Conservation (phyloP, 345 rosid species). For the Lepidium sativum region DNA sequence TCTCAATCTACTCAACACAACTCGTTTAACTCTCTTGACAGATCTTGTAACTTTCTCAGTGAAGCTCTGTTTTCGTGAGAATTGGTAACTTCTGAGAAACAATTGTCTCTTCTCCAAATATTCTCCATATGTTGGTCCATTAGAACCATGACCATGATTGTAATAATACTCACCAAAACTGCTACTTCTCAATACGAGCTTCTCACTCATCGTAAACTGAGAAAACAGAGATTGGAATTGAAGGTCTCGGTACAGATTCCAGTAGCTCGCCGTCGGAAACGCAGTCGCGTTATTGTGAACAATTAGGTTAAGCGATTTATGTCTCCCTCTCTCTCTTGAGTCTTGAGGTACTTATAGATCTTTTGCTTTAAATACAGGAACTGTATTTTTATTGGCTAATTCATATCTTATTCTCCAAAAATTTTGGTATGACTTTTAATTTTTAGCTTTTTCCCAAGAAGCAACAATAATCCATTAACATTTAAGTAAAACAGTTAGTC, state of each 20-base stretch:
- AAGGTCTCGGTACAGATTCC: not conserved
- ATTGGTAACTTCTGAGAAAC: conserved; percentile 72
- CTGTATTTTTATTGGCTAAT: not conserved
- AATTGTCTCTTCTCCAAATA: conserved; percentile 70
- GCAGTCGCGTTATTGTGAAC: not conserved
- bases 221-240: not conserved
- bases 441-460: conserved; percentile 10
- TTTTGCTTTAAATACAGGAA: not conserved
- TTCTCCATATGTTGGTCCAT: conserved; percentile 11
- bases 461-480: conserved; percentile 6
- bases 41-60: conserved; percentile 36
- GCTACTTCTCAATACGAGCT: not conserved
- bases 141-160: not conserved
- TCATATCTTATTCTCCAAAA: not conserved
- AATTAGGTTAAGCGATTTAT: not conserved
- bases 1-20: conserved; percentile 36
- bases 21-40: conserved; percentile 34
- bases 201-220: conserved; percentile 18
- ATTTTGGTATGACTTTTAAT: not conserved
- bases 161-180: not conserved
- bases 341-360: not conserved
- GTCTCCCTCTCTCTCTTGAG: not conserved
- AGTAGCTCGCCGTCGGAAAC: not conserved
- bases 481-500: not conserved
- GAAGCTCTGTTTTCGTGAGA: conserved; percentile 53